Percentiles rank a stretch among this genome's conserved stretches.
Evolutionary conservation across 1,284 basidiomycete genomes (phyloP).

Genomic region (Trametes polyzona): DNA sequence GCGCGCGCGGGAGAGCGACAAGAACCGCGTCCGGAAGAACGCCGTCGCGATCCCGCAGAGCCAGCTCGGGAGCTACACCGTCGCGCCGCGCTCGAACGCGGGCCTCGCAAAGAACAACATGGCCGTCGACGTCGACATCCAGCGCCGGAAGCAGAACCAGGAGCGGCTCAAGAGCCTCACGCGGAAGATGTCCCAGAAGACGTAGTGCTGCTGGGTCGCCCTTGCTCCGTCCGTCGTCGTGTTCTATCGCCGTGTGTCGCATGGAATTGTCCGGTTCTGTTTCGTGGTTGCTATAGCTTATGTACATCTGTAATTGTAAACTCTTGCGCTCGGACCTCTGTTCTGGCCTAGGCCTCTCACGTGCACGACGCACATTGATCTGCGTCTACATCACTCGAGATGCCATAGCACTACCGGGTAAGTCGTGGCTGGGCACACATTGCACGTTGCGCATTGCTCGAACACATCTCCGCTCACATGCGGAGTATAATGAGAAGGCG

Average conservation of each 20-base stretch:
- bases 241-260: neutral
- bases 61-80: constrained; percentile 71
- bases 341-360: neutral
- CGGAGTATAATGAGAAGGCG: no score
- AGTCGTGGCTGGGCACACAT: no score
- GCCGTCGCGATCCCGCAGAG: constrained; percentile 78
- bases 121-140: constrained; percentile 71
- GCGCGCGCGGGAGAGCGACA: constrained; percentile 68
- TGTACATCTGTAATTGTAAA: constrained; percentile 15
- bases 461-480: no score
- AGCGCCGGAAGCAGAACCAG: constrained; percentile 70
- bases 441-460: no score
- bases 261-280: neutral
- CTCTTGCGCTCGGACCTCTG: no score
- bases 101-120: constrained; percentile 51
- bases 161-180: constrained; percentile 60
- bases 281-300: neutral
- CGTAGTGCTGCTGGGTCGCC: no score
- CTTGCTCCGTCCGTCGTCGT: neutral
- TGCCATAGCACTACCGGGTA: no score
- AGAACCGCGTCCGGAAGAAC: constrained; percentile 69
- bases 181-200: constrained; percentile 37
- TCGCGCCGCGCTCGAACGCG: constrained; percentile 64
- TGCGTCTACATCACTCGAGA: no score
- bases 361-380: no score